These are phyloP conservation scores for Solanum pennellii DNA, from an alignment of 257 asterid genomes.

Conservation along the genomic window DNA sequence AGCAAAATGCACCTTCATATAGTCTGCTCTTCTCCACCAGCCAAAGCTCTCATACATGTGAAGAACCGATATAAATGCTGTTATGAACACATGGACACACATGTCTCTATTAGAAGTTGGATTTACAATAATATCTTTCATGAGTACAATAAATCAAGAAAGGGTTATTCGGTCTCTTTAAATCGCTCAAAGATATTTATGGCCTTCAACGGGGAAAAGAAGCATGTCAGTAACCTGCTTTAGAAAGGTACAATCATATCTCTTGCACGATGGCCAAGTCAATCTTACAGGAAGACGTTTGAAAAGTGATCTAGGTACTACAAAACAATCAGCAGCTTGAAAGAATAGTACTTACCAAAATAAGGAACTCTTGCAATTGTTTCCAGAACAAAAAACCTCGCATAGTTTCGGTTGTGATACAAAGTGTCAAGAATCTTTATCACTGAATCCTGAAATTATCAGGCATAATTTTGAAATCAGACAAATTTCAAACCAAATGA, in stretches of 20 bases:
- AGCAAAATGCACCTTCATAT: conserved; percentile 96
- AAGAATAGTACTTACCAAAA: conserved; percentile 53
- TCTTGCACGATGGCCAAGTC: neutral
- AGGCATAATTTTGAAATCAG: neutral
- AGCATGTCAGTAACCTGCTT: neutral
- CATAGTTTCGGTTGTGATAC: conserved; percentile 73
- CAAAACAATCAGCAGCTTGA: neutral
- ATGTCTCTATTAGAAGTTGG: neutral
- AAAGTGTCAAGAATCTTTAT: conserved; percentile 78
- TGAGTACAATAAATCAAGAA: neutral
- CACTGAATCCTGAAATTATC: conserved; percentile 69
- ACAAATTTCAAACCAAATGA: neutral
- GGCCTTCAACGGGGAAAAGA: neutral
- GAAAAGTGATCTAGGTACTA: neutral
- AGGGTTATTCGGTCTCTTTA: neutral
- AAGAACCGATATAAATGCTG: conserved; percentile 96
- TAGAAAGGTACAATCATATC: neutral
- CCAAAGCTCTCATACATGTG: conserved; percentile 97
- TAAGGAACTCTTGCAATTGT: conserved; percentile 98
- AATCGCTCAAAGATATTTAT: neutral
- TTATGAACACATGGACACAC: conserved; percentile 4
- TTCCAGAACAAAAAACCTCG: conserved; percentile 91
- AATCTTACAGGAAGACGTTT: neutral
- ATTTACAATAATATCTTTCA: neutral
- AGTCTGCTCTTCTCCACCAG: conserved; percentile 99